A percentile compares a stretch with the other conserved stretches of the same genome.
These are phyloP conservation scores for Globisporangium viniferum DNA, from an alignment of 352 stramenopile species.

Conservation along the genomic window DNA sequence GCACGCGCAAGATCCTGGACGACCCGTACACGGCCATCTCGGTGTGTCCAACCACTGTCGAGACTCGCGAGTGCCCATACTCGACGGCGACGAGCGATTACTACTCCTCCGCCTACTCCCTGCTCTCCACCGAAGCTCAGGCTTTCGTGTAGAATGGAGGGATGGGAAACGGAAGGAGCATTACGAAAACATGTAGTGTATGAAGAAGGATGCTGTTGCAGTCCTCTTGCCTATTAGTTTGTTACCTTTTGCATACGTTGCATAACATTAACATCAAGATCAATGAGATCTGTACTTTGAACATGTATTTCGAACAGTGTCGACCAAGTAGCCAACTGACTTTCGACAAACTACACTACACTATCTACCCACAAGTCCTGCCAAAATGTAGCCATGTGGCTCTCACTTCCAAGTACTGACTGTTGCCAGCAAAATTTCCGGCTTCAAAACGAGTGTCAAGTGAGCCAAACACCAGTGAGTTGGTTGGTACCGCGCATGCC, in stretches of 20 bases:
- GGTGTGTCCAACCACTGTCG: slow-evolving; percentile 23
- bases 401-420: too few relatives aligned
- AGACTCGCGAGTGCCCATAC: slow-evolving; percentile 32
- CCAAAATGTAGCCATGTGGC: too few relatives aligned
- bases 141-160: slow-evolving; percentile 19
- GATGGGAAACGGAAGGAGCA: not conserved
- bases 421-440: too few relatives aligned
- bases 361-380: too few relatives aligned
- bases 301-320: too few relatives aligned
- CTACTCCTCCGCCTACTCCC: slow-evolving; percentile 6
- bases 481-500: too few relatives aligned
- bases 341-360: too few relatives aligned
- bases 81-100: slow-evolving; percentile 31
- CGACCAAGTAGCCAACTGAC: too few relatives aligned
- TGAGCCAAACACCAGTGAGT: too few relatives aligned
- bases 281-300: not conserved
- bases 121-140: slow-evolving; percentile 23
- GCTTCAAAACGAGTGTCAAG: too few relatives aligned
- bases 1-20: slow-evolving; percentile 25
- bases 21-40: slow-evolving; percentile 31
- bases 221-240: not conserved
- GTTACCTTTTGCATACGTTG: not conserved
- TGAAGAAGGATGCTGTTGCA: not conserved
- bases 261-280: not conserved
- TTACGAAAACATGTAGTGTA: not conserved